Evolutionary conservation across 345 rosid genomes (phyloP).

Genomic region (Excoecaria agallocha): DNA sequence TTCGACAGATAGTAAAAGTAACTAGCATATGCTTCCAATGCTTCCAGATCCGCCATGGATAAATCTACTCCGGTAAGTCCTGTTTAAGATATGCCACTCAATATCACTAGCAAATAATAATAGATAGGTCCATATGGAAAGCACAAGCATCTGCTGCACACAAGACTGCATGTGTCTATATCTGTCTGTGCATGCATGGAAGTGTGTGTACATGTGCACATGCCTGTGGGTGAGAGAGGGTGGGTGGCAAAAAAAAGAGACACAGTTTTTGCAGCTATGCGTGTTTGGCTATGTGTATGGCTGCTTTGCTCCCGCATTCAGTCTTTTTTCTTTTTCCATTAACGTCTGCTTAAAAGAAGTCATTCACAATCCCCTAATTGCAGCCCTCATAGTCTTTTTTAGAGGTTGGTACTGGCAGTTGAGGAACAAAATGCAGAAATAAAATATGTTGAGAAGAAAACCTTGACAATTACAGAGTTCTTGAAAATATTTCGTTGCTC

Average conservation of each 20-base stretch:
- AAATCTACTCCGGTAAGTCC: conserved; percentile 79
- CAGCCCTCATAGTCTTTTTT: background rate
- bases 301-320: background rate
- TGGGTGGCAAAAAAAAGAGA: background rate
- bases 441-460: background rate
- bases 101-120: conserved; percentile 11
- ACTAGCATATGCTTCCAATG: conserved; percentile 67
- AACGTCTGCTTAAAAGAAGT: background rate
- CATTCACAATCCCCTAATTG: background rate
- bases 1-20: conserved; percentile 61
- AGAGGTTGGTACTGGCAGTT: background rate
- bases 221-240: too few relatives aligned
- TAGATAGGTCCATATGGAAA: background rate
- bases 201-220: background rate
- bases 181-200: background rate
- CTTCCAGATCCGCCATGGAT: conserved; percentile 86
- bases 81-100: conserved; percentile 28
- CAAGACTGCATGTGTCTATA: background rate
- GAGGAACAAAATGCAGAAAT: background rate
- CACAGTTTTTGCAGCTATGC: background rate
- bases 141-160: background rate
- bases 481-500: background rate
- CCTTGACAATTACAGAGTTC: background rate
- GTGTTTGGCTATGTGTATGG: background rate
- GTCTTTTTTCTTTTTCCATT: background rate